Evolutionary conservation across 768 basidiomycete genomes (phyloP), one percentile per base, ranked within the genome.

Genomic region (Boletus sp.): DNA sequence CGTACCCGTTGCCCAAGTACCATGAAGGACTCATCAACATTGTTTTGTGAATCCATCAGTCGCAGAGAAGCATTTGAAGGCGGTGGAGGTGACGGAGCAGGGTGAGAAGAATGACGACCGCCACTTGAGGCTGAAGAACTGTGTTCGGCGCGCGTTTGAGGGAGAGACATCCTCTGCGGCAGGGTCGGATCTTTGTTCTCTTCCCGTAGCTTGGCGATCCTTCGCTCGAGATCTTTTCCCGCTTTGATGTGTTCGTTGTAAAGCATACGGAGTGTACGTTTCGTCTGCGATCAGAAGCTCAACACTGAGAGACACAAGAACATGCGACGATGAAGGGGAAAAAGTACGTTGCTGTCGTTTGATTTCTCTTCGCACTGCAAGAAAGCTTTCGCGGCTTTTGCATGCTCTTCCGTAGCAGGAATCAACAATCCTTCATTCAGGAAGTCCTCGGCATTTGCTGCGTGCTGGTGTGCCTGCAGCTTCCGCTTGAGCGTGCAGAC

Each of bases 21-120:
- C 90, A 93, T 91, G 63, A 93, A 93, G 0, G 91, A 93, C 65
- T 93, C 91, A 44, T 92, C 91, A 1, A 88, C 87, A 2, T 84
- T 81, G 56, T 82, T 81, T 65, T 79, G 75, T 29, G 81, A 80
- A 56, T 87, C 78, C 51, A 74, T 70, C 76, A 67, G 38, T 52
- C 66, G 57, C 55, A 65, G 43, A 21, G 70, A 64, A 11, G 73
- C 47, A 23, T 66, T 72, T 17, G 77, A 74, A 10, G 78, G 77
- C 5, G 79, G 75, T 30, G 81, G 79, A 17, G 80, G 75, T 3
- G 75, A 77, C 1, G 79, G 66, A 25, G 74, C 70, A 48, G 76
- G 65, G 64, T 66, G 55, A 62, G 55, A 50, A 17, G 62, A 53
- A 4, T 56, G 56, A 11, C 59, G 53, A 27, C 38, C 55, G 23